phyloP scores from a whole-genome alignment of 129 eudicot genomes.

The Apium graveolens region DNA sequence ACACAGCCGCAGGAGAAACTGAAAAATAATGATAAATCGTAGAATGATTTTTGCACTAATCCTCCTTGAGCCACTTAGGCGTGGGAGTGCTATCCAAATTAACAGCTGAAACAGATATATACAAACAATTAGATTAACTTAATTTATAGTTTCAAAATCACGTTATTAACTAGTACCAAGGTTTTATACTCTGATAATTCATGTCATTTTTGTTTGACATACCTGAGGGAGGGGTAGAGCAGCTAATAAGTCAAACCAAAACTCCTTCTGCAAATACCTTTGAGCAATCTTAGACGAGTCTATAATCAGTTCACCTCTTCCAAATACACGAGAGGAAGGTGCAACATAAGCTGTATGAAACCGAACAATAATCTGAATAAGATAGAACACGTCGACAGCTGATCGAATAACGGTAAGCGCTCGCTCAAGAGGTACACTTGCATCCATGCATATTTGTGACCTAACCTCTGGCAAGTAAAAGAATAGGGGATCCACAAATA shows the following conservation, averaged over 20 bases:
- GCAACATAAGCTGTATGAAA: slow-evolving; percentile 69
- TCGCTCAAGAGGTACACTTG: slow-evolving; percentile 31
- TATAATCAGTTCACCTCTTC: slow-evolving; percentile 78
- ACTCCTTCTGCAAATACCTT: slow-evolving; percentile 44
- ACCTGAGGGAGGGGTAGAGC: slow-evolving; percentile 91
- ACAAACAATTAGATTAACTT: not conserved
- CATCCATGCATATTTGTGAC: slow-evolving; percentile 48
- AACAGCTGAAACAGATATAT: slow-evolving; percentile 34
- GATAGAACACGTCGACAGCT: slow-evolving; percentile 42
- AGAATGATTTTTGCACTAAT: slow-evolving; percentile 41
- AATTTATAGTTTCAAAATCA: not conserved
- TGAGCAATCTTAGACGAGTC: slow-evolving; percentile 56
- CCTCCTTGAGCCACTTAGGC: slow-evolving; percentile 38
- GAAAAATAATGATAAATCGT: slow-evolving; percentile 43
- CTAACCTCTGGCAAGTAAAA: slow-evolving; percentile 55
- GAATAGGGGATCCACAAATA: slow-evolving; percentile 69
- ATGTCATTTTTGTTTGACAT: slow-evolving; percentile 4
- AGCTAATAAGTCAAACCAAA: slow-evolving; percentile 57
- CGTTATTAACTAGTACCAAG: not conserved
- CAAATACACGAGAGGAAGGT: slow-evolving; percentile 67
- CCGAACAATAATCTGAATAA: slow-evolving; percentile 45
- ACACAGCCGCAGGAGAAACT: slow-evolving; percentile 52
- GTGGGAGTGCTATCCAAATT: slow-evolving; percentile 54
- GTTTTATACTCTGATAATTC: not conserved
- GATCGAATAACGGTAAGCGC: slow-evolving; percentile 49